Conservation (phyloP, 129 eudicot genomes). For the Oenanthe sinensis region DNA sequence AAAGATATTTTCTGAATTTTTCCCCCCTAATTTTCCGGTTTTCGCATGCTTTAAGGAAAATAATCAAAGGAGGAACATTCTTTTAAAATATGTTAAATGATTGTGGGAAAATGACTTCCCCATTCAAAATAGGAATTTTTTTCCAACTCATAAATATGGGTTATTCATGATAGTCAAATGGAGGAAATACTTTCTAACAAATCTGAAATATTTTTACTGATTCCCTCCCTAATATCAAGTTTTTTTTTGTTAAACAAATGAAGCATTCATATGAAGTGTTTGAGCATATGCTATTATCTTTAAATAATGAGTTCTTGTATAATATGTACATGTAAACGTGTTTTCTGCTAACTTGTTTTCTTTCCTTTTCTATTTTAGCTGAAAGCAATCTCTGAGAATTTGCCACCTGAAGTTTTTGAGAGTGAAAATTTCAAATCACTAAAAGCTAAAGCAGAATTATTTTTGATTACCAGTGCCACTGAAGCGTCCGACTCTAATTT, state of each 20-base stretch:
- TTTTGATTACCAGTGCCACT: conserved; percentile 25
- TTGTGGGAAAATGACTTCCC: neutral
- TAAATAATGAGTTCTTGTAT: neutral
- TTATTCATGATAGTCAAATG: too few species aligned
- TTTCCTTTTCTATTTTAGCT: conserved; percentile 31
- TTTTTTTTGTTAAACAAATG: too few species aligned
- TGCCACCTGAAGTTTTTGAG: conserved; percentile 38
- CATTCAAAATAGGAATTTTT: neutral
- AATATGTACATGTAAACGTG: neutral
- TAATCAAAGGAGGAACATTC: neutral
- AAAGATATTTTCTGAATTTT: too few species aligned
- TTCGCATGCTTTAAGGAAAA: neutral
- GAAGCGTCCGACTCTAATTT: conserved; percentile 28
- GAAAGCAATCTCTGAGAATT: conserved; percentile 46
- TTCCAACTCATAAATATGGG: neutral
- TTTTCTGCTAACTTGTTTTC: conserved; percentile 11
- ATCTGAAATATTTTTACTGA: neutral
- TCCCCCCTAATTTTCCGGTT: neutral
- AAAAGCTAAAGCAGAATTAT: conserved; percentile 29
- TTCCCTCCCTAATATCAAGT: neutral
- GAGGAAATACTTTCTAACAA: neutral
- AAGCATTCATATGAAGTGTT: neutral
- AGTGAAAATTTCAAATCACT: conserved; percentile 38
- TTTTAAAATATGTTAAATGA: neutral
- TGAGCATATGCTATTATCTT: neutral